Conservation (phyloP, 2,329 filamentous ascomycete genomes). For the Aspergillus luchuensis region DNA sequence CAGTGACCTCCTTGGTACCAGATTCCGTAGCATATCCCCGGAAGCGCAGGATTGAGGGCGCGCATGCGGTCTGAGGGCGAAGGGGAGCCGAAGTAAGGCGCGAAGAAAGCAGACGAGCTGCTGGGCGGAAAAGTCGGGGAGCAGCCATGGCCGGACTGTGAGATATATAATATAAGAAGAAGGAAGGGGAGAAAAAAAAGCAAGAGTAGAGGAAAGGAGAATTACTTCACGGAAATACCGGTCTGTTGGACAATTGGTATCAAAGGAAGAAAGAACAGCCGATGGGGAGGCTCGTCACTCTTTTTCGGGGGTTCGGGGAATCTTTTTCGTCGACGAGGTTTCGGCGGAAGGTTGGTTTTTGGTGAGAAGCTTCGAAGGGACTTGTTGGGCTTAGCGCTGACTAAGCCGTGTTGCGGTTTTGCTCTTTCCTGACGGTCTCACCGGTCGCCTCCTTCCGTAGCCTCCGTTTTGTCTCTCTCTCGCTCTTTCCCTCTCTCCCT, state of each 20-base stretch:
- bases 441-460: slow-evolving; percentile 38
- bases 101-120: slow-evolving; percentile 63
- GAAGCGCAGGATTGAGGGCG: slow-evolving; percentile 50
- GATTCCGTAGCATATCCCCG: slow-evolving; percentile 60
- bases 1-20: slow-evolving; percentile 87
- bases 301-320: not conserved
- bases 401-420: slow-evolving; percentile 26
- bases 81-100: slow-evolving; percentile 52
- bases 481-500: not conserved
- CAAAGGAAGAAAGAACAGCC: slow-evolving; percentile 14
- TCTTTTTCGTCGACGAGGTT: slow-evolving; percentile 17
- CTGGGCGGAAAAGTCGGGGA: slow-evolving; percentile 65
- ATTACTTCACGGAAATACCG: slow-evolving; percentile 3
- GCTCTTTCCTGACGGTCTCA: slow-evolving; percentile 25
- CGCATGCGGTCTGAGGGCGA: slow-evolving; percentile 53
- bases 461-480: slow-evolving; percentile 1
- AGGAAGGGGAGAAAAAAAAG: slow-evolving; percentile 18
- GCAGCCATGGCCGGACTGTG: slow-evolving; percentile 56
- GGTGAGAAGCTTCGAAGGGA: slow-evolving; percentile 30
- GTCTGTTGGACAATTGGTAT: not conserved
- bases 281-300: slow-evolving; percentile 9
- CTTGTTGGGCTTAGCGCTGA: slow-evolving; percentile 39
- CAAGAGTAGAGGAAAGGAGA: slow-evolving; percentile 19
- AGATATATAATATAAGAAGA: slow-evolving; percentile 24
- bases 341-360: slow-evolving; percentile 22